Evolutionary conservation across 2,329 filamentous ascomycete genomes (phyloP).

Genomic region (Neocatenulostroma microsporum): DNA sequence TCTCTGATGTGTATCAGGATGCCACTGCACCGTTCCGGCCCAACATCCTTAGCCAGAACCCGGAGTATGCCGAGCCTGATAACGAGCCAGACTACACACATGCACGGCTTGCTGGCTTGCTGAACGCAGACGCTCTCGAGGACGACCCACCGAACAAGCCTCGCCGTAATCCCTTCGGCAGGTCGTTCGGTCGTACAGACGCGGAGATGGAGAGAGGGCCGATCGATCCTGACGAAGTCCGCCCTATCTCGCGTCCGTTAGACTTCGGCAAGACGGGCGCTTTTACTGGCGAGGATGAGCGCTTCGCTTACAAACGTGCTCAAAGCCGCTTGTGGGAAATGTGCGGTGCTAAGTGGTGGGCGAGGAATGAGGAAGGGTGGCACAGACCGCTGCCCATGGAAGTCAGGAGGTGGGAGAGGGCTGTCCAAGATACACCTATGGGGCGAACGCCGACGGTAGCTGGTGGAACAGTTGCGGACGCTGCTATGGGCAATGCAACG

Average conservation of each 20-base stretch:
- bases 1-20: conserved; percentile 71
- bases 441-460: conserved; percentile 24
- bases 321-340: conserved; percentile 75
- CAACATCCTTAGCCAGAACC: conserved; percentile 61
- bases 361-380: conserved; percentile 53
- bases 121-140: conserved; percentile 41
- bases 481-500: conserved; percentile 13
- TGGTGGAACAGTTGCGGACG: conserved; percentile 12
- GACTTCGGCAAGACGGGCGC: conserved; percentile 61
- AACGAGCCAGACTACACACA: conserved; percentile 31
- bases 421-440: conserved; percentile 23
- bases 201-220: conserved; percentile 27
- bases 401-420: conserved; percentile 59
- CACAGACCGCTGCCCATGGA: conserved; percentile 59
- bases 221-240: conserved; percentile 26
- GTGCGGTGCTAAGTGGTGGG: conserved; percentile 66
- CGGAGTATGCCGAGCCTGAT: conserved; percentile 28
- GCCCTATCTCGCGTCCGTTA: conserved; percentile 37
- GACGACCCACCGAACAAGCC: conserved; percentile 42
- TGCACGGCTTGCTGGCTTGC: conserved; percentile 28
- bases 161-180: conserved; percentile 19
- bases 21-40: conserved; percentile 68
- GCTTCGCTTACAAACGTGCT: conserved; percentile 72
- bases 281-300: conserved; percentile 73
- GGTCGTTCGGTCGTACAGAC: conserved; percentile 26